phyloP scores from a whole-genome alignment of 129 eudicot species.

The Lonicera japonica region DNA sequence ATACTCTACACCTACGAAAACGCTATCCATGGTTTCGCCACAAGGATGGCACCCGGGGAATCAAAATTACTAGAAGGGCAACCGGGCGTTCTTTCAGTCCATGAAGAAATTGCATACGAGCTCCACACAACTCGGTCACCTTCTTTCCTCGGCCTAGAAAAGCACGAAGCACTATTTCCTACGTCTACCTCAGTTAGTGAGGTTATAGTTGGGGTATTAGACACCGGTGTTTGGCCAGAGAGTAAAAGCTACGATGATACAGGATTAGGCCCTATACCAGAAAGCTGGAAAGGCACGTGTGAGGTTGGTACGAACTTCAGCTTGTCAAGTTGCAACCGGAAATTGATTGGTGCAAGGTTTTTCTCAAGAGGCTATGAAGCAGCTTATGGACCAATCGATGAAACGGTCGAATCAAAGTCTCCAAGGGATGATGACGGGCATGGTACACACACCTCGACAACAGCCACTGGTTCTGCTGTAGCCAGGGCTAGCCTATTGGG shows the following conservation, averaged over 20 bases:
- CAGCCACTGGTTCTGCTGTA: conserved; percentile 77
- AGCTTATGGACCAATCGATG: conserved; percentile 56
- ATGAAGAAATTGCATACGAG: conserved; percentile 45
- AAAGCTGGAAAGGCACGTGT: conserved; percentile 69
- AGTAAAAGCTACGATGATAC: conserved; percentile 46
- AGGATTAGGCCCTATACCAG: conserved; percentile 60
- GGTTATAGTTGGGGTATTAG: conserved; percentile 69
- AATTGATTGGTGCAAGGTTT: conserved; percentile 67
- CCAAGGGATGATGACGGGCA: conserved; percentile 87
- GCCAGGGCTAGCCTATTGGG: conserved; percentile 64
- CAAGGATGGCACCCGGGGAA: conserved; percentile 43
- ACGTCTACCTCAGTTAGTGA: conserved; percentile 33
- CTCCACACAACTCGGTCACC: conserved; percentile 82
- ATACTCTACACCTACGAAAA: conserved; percentile 59
- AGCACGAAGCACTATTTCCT: conserved; percentile 19
- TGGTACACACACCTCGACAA: conserved; percentile 77
- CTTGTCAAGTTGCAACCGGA: conserved; percentile 50
- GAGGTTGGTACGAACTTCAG: conserved; percentile 40
- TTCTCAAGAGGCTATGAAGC: conserved; percentile 70
- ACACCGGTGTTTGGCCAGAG: conserved; percentile 91
- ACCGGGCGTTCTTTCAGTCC: conserved; percentile 47
- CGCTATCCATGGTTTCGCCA: conserved; percentile 70
- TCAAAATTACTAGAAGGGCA: conserved; percentile 39
- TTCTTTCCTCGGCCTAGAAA: conserved; percentile 56
- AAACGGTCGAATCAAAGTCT: conserved; percentile 49